Base-by-base conservation (phyloP, 768 basidiomycete genomes). In the Leucosporidium yakuticum region DNA sequence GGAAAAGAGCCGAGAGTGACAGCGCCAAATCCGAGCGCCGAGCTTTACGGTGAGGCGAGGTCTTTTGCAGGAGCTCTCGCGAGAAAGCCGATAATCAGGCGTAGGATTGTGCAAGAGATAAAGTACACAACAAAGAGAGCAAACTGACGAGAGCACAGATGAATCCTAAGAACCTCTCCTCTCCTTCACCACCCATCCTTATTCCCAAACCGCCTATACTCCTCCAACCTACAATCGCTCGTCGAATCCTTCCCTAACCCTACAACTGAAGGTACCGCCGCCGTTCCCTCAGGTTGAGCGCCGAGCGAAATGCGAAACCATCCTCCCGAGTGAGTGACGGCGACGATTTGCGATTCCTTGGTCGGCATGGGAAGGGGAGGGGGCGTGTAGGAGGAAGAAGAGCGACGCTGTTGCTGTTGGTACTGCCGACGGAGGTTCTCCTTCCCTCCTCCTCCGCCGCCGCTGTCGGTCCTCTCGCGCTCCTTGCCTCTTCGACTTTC, bases 301-400 rank as follows among this genome's bases (percentile, higher is more conserved):
- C 84, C 89, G 21, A 92, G 78, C 23, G 87, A 83, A 17, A 94
- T 81, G 12, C 91, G 84, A 79, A 91, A 95, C 92, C 92, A 95
- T 1, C 90, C 89, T n/a, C 92, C 91, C 1, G 86, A 84, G 74
- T 87, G 93, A 0, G 93, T 95, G 69, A 95, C 78, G 7, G 89
- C 90, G 67, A 95, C 80, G 25, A 96, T 83, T 74, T 93, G 90
- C 74, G 87, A 84, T 71, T 91, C 87, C 29, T 29, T 60, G 32
- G 51, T 58, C 54, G 47, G 39, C 59, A 19, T n/a, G 8, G n/a
- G 25, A 17, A 56, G 60, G 4, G 57, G 59, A 0, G 32, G 47
- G 20, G 20, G 23, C 48, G 60, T 60, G 31, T 32, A 20, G 17
- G 39, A 44, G 39, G 39, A 8, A 15, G 39, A 44, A 15, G 14